Evolutionary conservation across 768 basidiomycete genomes (phyloP).

Genomic region (Boletus patriciae): DNA sequence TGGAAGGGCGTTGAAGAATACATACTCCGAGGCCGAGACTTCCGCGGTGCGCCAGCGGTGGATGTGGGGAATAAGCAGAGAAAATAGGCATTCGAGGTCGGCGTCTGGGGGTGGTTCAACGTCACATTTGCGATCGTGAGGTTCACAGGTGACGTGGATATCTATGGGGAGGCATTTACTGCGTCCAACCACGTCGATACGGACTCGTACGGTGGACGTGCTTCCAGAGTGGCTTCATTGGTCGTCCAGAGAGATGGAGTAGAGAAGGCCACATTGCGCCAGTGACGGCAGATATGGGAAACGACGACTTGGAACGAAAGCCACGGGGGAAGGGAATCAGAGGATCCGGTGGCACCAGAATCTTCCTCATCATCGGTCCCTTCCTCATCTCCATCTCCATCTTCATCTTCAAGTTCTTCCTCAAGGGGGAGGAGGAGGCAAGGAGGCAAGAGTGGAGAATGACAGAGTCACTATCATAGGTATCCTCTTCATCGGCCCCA

Average conservation of each 20-base stretch:
- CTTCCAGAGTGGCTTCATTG: slow-evolving; percentile 27
- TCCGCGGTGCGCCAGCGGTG: slow-evolving; percentile 53
- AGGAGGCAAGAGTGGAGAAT: too few relatives aligned
- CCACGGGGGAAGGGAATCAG: slow-evolving; percentile 6
- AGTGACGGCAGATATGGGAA: slow-evolving; percentile 44
- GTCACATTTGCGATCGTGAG: slow-evolving; percentile 19
- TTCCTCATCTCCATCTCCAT: not conserved
- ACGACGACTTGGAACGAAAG: slow-evolving; percentile 46
- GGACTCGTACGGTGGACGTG: slow-evolving; percentile 44
- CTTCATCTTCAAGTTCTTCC: slow-evolving; percentile 6
- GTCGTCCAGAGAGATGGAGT: slow-evolving; percentile 58
- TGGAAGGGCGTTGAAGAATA: slow-evolving; percentile 39
- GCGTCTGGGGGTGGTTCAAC: slow-evolving; percentile 15
- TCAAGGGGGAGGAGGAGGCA: too few relatives aligned
- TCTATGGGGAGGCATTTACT: slow-evolving; percentile 55
- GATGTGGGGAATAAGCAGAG: slow-evolving; percentile 51
- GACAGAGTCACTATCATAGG: slow-evolving; percentile 9
- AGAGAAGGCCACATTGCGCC: slow-evolving; percentile 54
- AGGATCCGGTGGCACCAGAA: slow-evolving; percentile 4
- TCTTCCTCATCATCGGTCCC: not conserved
- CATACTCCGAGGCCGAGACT: slow-evolving; percentile 46
- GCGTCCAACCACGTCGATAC: slow-evolving; percentile 50
- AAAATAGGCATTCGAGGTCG: slow-evolving; percentile 29
- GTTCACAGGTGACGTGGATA: slow-evolving; percentile 49
- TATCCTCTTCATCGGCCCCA: slow-evolving; percentile 23